These are phyloP conservation scores for Pyrenophora graminea DNA, from an alignment of 2,329 filamentous ascomycete species.

Conservation along the genomic window DNA sequence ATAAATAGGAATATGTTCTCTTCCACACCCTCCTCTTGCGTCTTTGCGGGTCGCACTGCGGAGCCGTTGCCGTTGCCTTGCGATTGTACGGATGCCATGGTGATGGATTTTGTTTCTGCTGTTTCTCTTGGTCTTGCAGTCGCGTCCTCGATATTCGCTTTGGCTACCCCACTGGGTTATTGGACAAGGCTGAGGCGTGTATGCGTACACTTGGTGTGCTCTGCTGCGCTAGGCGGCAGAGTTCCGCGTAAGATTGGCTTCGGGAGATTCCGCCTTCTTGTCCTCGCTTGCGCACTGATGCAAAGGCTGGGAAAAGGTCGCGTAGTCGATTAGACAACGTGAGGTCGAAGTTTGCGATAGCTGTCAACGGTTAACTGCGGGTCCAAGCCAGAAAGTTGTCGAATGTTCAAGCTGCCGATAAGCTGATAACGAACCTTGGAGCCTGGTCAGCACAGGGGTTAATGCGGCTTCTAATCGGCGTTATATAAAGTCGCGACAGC, in stretches of 20 bases:
- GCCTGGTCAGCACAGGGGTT: constrained; percentile 5
- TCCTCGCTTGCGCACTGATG: not conserved
- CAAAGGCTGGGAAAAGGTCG: not conserved
- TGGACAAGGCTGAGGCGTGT: constrained; percentile 4
- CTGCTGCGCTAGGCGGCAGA: constrained; percentile 9
- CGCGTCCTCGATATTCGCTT: not conserved
- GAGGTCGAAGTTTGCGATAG: constrained; percentile 2
- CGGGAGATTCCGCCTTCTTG: not conserved
- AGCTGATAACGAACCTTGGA: constrained; percentile 42
- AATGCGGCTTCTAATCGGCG: not conserved
- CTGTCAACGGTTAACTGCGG: constrained; percentile 13
- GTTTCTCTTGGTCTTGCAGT: not conserved
- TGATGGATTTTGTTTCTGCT: constrained; percentile 4
- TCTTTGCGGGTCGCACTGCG: constrained; percentile 24
- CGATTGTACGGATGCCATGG: constrained; percentile 36
- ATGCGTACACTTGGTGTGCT: constrained; percentile 8
- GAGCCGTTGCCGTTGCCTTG: constrained; percentile 40
- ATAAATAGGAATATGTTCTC: constrained; percentile 61
- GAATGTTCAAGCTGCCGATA: constrained; percentile 34
- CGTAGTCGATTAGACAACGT: not conserved
- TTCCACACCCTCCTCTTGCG: constrained; percentile 37
- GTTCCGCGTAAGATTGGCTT: constrained; percentile 6
- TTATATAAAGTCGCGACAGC: constrained; percentile 2
- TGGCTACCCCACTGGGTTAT: constrained; percentile 14
- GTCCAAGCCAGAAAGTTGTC: constrained; percentile 31